phyloP scores from a whole-genome alignment of 257 asterid species.

The Solanum pimpinellifolium region DNA sequence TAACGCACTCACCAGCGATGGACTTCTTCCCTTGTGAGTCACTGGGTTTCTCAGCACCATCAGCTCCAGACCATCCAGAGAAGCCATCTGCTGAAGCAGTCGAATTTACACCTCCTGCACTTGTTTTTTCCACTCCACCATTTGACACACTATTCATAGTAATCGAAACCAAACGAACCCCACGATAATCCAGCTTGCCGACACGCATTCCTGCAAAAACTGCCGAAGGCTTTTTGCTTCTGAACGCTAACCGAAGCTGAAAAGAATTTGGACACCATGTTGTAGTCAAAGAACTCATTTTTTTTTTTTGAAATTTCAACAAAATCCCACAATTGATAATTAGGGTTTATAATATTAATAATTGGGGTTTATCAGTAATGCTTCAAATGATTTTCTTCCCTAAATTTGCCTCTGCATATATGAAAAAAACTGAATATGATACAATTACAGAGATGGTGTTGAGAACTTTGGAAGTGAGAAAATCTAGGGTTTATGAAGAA shows the following conservation, averaged over 20 bases:
- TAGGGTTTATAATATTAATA: background rate
- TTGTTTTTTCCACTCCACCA: constrained; percentile 34
- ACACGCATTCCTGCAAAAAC: constrained; percentile 21
- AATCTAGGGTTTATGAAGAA: background rate
- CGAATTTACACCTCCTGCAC: constrained; percentile 32
- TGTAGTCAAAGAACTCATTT: constrained; percentile 48
- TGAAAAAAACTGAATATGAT: background rate
- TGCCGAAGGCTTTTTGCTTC: constrained; percentile 23
- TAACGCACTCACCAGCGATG: constrained; percentile 29
- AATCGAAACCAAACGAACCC: constrained; percentile 26
- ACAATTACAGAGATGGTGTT: background rate
- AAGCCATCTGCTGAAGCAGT: constrained; percentile 41
- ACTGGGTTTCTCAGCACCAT: constrained; percentile 22
- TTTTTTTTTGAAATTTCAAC: background rate
- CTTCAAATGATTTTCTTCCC: background rate
- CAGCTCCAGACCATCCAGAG: constrained; percentile 68
- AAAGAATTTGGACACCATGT: constrained; percentile 66
- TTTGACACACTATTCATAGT: constrained; percentile 25
- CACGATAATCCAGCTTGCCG: constrained; percentile 34
- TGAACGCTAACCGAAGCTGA: constrained; percentile 80
- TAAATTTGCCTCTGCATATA: background rate
- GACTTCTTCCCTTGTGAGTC: constrained; percentile 41
- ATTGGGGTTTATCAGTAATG: background rate
- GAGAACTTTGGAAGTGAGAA: background rate
- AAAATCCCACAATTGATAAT: background rate